These are phyloP conservation scores for Microdochium nivale DNA, from an alignment of 2,329 filamentous ascomycete species.

Conservation along the genomic window DNA sequence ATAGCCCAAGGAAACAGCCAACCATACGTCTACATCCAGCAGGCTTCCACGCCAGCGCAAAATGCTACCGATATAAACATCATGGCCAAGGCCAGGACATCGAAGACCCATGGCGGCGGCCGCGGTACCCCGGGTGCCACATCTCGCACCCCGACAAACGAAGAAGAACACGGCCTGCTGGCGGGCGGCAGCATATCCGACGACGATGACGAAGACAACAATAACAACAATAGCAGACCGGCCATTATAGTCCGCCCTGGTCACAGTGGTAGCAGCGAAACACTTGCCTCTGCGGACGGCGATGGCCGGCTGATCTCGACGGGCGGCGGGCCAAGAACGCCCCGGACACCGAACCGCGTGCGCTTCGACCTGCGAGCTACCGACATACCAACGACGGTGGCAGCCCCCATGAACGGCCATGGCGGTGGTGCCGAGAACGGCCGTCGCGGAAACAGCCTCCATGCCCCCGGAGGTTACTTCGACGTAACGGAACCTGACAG, in stretches of 20 bases:
- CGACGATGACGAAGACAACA: constrained; percentile 14
- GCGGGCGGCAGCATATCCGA: constrained; percentile 14
- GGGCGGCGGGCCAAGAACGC: constrained; percentile 20
- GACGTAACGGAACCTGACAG: constrained; percentile 24
- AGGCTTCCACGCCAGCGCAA: neutral
- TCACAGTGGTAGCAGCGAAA: constrained; percentile 4
- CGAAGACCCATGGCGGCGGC: constrained; percentile 13
- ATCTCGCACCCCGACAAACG: constrained; percentile 16
- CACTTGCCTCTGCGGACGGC: neutral
- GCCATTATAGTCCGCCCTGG: constrained; percentile 15
- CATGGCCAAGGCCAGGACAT: constrained; percentile 44
- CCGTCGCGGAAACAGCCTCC: constrained; percentile 15
- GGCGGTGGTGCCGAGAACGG: constrained; percentile 2
- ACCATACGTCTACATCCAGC: neutral
- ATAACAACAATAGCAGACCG: constrained; percentile 5
- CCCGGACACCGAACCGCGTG: constrained; percentile 57
- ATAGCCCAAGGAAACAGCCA: neutral
- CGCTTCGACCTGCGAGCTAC: constrained; percentile 44
- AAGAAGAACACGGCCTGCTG: constrained; percentile 30
- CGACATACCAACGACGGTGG: constrained; percentile 19
- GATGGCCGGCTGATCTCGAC: neutral
- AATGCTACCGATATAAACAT: constrained; percentile 11
- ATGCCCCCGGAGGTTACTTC: constrained; percentile 12
- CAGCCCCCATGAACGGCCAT: constrained; percentile 1
- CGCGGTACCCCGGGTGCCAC: constrained; percentile 6